Percentiles rank a stretch among this genome's conserved stretches.
These are phyloP conservation scores for Nakaseomyces delphensis DNA, from an alignment of 1,139 yeast genomes.

Conservation along the genomic window DNA sequence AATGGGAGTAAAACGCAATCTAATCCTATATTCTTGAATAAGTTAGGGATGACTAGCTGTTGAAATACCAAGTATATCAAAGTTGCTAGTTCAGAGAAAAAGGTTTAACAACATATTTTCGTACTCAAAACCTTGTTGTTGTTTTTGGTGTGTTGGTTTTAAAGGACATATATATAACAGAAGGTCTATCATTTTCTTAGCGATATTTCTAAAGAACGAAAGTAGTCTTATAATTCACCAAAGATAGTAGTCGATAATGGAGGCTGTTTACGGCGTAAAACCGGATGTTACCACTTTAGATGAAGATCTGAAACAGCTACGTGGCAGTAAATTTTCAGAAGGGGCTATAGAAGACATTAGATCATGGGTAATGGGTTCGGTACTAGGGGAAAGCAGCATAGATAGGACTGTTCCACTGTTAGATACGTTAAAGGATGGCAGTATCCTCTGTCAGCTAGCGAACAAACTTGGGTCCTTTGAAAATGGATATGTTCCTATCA, in stretches of 20 bases:
- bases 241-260: slow-evolving; percentile 11
- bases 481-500: slow-evolving; percentile 33
- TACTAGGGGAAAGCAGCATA: slow-evolving; percentile 23
- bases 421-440: slow-evolving; percentile 57
- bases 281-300: slow-evolving; percentile 47
- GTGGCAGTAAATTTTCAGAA: slow-evolving; percentile 42
- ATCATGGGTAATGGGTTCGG: slow-evolving; percentile 39
- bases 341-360: slow-evolving; percentile 38
- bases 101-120: no score
- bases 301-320: slow-evolving; percentile 43
- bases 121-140: no score
- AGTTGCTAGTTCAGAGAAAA: no score
- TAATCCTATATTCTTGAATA: no score
- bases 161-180: no score
- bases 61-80: no score
- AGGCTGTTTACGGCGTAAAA: slow-evolving; percentile 13
- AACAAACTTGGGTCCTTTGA: slow-evolving; percentile 22
- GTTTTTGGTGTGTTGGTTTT: no score
- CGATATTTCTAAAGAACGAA: no score
- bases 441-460: slow-evolving; percentile 43
- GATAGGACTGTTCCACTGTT: slow-evolving; percentile 33
- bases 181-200: no score
- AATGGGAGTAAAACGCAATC: no score
- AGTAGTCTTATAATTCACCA: no score
- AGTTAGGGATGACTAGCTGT: no score